A percentile compares a stretch with the other conserved stretches of the same genome.
phyloP scores from a whole-genome alignment of 306 rosid genomes.

The Neltuma alba region DNA sequence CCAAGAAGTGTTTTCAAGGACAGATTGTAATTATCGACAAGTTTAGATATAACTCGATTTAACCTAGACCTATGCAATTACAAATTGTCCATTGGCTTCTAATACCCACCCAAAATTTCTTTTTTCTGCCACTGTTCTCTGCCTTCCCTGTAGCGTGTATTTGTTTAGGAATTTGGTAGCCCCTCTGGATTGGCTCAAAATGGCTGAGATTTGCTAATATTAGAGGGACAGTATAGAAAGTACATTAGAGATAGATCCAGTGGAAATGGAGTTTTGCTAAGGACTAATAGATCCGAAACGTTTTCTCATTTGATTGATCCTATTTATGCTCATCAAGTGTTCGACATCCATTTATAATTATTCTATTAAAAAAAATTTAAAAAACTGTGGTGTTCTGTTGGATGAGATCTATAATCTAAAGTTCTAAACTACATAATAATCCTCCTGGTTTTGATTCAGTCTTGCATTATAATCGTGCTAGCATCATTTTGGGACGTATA shows the following conservation, averaged over 20 bases:
- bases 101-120: neutral
- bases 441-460: constrained; percentile 1
- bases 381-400: neutral
- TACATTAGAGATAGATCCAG: neutral
- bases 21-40: neutral
- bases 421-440: neutral
- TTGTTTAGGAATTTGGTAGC: neutral
- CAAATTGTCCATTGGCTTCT: neutral
- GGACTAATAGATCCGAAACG: neutral
- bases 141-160: no score
- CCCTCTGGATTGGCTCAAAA: neutral
- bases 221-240: neutral
- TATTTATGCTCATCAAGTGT: neutral
- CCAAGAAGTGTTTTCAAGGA: neutral
- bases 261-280: neutral
- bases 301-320: neutral
- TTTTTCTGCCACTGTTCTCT: neutral
- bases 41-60: neutral
- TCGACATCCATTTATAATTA: neutral
- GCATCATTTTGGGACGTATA: neutral
- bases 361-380: neutral
- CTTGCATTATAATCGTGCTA: constrained; percentile 11
- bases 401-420: constrained; percentile 15
- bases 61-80: neutral
- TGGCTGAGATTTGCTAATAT: neutral